These are phyloP conservation scores for Pseudogymnoascus sp. DNA, from an alignment of 2,329 filamentous ascomycete species.

Conservation along the genomic window DNA sequence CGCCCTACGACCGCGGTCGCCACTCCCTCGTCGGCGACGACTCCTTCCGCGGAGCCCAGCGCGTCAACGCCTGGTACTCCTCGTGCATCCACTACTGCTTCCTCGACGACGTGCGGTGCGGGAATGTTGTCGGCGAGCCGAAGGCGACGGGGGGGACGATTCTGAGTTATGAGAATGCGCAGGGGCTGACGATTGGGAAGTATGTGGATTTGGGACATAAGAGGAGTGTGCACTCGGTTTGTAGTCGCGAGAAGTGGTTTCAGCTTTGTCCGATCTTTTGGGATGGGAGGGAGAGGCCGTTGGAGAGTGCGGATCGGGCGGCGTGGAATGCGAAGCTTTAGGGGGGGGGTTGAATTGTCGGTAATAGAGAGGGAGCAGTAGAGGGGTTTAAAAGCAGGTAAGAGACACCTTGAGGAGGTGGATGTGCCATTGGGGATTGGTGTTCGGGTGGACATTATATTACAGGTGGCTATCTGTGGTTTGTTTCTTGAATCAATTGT, in stretches of 20 bases:
- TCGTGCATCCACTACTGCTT: constrained; percentile 55
- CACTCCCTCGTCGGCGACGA: constrained; percentile 51
- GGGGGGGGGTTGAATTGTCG: neutral
- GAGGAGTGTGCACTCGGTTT: constrained; percentile 30
- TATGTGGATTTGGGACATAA: constrained; percentile 33
- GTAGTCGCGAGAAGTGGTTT: constrained; percentile 33
- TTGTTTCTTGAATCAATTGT: neutral
- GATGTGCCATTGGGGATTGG: neutral
- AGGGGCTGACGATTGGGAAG: constrained; percentile 27
- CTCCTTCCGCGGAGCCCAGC: constrained; percentile 50
- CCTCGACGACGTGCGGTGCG: constrained; percentile 51
- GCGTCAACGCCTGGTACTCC: constrained; percentile 53
- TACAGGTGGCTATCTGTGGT: neutral
- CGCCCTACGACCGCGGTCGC: constrained; percentile 48
- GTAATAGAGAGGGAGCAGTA: neutral
- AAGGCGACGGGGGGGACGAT: constrained; percentile 62
- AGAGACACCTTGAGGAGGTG: neutral
- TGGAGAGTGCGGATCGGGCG: constrained; percentile 36
- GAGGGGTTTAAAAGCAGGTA: neutral
- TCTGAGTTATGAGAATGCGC: constrained; percentile 33
- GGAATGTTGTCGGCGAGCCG: constrained; percentile 57
- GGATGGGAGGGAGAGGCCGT: constrained; percentile 36
- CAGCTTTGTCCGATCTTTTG: constrained; percentile 39
- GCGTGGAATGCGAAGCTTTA: constrained; percentile 40
- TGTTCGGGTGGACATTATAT: neutral